Percentiles rank a stretch among this genome's conserved stretches.
Evolutionary conservation across 2,329 filamentous ascomycete species (phyloP).

Genomic region (Cercospora sp.): DNA sequence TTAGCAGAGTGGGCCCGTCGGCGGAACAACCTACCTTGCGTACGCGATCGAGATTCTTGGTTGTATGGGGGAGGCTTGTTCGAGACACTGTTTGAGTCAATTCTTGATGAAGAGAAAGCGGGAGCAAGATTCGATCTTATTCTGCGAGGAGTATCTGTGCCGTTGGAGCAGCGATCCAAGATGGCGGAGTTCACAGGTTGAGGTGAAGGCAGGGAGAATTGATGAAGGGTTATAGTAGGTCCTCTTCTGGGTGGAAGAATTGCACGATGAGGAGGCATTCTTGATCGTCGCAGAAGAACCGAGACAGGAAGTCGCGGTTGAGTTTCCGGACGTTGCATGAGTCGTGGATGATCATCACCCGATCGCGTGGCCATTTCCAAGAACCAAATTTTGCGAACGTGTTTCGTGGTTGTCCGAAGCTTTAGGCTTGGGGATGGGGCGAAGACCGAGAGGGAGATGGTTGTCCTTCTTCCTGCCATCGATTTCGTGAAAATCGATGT

Average conservation of each 20-base stretch:
- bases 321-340: background rate
- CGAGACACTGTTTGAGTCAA: background rate
- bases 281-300: background rate
- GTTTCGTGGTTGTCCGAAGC: background rate
- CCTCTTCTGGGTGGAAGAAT: background rate
- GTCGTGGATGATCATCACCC: background rate
- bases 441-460: background rate
- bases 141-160: background rate
- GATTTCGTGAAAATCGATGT: background rate
- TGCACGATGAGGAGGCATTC: background rate
- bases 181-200: background rate
- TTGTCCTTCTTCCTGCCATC: background rate
- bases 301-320: background rate
- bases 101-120: background rate
- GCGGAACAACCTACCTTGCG: background rate
- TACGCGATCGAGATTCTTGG: background rate
- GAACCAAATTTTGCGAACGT: background rate
- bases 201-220: background rate
- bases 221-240: background rate
- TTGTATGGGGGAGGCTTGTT: background rate
- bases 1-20: background rate
- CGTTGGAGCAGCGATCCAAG: background rate
- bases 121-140: background rate
- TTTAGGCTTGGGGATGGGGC: background rate
- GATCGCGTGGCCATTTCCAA: background rate